These are phyloP conservation scores for Bipolaris oryzae DNA, from an alignment of 2,329 filamentous ascomycete genomes.

Conservation along the genomic window DNA sequence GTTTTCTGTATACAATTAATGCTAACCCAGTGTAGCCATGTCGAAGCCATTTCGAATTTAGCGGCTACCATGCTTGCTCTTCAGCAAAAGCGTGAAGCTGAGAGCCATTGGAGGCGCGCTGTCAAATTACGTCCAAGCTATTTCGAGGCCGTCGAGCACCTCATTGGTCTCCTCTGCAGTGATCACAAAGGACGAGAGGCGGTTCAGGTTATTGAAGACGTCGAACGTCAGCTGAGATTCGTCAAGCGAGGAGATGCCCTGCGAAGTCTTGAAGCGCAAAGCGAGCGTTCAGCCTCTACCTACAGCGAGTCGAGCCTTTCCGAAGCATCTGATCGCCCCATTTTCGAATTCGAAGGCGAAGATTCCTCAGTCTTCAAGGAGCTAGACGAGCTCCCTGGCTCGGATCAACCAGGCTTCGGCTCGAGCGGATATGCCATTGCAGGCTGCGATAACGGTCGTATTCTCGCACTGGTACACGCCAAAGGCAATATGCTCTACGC, in stretches of 20 bases:
- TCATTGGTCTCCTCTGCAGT: slow-evolving; percentile 84
- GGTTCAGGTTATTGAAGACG: slow-evolving; percentile 81
- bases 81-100: slow-evolving; percentile 80
- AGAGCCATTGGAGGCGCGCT: slow-evolving; percentile 83
- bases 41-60: slow-evolving; percentile 92
- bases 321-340: slow-evolving; percentile 61
- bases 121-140: slow-evolving; percentile 83
- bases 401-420: slow-evolving; percentile 65
- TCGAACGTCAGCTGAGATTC: slow-evolving; percentile 73
- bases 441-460: slow-evolving; percentile 86
- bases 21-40: slow-evolving; percentile 63
- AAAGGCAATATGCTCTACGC: slow-evolving; percentile 99
- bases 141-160: slow-evolving; percentile 92
- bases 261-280: slow-evolving; percentile 59
- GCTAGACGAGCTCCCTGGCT: slow-evolving; percentile 48
- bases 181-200: slow-evolving; percentile 83
- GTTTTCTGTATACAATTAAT: background rate
- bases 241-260: slow-evolving; percentile 55
- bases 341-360: slow-evolving; percentile 60
- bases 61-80: slow-evolving; percentile 88
- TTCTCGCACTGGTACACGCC: slow-evolving; percentile 91
- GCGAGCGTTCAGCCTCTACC: slow-evolving; percentile 66
- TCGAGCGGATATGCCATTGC: slow-evolving; percentile 85
- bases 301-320: slow-evolving; percentile 61
- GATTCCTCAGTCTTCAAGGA: slow-evolving; percentile 49